Base-by-base conservation (phyloP, 768 basidiomycete genomes). In the Filobasidium floriforme region DNA sequence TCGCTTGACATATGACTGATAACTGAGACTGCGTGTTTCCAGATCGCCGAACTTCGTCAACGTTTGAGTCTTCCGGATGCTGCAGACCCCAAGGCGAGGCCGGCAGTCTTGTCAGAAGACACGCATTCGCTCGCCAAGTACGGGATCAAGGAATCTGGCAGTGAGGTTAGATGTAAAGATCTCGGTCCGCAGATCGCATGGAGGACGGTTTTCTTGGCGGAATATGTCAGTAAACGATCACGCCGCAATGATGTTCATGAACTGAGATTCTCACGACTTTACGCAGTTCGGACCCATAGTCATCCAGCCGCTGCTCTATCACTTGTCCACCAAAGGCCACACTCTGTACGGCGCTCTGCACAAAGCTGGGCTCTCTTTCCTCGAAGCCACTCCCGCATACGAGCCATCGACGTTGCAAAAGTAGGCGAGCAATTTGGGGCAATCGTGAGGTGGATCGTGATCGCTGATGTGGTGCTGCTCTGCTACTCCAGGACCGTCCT, bases 181-280 rank as follows among this genome's bases (percentile, higher is more conserved):
- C 80, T 98, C 37, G 96, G 96, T 0, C 84, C 88, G 7, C 96
- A 99, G 77, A 81, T 94, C 54, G 83, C 85, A 72, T 97, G 93
- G 89, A 83, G 82, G 72, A 89, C 88, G 0, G 90, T 97, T 19
- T 97, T 91, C 78, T 75, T 97, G 60, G 81, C 89, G 60, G 96
- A 99, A 93, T 99, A 98, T 73, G 93, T 93, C 80, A 73, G 92
- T 79, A 2, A 22, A 26, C 54, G 51, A 24, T 11, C 5, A 19
- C 15, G 26, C 26, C 19, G 41, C 10, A 32, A 22, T 14, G 43
- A 41, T 41, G 41, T 29, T 18, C 51, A 29, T 29, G 46, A 0
- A 18, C 41, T 37, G 61, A 26, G 57, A 9, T 46, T 15, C 6
- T 24, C 52, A 46, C 9, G 43, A 22, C 22, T 65, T 41, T 1